Conservation (phyloP, 2,329 filamentous ascomycete genomes). For the Xylariaceae sp. region DNA sequence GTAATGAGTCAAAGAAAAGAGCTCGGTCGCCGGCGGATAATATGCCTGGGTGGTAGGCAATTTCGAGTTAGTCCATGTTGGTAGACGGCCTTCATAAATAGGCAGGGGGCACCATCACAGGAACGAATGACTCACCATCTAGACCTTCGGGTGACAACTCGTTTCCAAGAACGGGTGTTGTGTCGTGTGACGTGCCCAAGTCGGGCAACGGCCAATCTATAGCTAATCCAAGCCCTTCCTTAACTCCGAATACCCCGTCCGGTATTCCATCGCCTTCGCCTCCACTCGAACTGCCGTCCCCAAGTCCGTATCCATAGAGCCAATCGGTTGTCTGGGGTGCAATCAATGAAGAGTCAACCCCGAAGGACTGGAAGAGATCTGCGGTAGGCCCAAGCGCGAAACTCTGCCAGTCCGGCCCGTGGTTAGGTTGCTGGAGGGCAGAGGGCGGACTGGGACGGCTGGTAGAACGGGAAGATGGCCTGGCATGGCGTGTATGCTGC, state of each 20-base stretch:
- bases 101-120: background rate
- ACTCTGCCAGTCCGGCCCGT: constrained; percentile 24
- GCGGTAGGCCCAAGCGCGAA: constrained; percentile 26
- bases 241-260: background rate
- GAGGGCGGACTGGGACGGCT: constrained; percentile 22
- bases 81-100: background rate
- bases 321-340: constrained; percentile 25
- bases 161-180: constrained; percentile 25
- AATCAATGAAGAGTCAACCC: constrained; percentile 18
- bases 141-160: constrained; percentile 23
- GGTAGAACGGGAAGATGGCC: constrained; percentile 21
- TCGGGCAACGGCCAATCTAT: constrained; percentile 29
- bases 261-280: constrained; percentile 12
- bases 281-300: constrained; percentile 16
- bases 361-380: constrained; percentile 31
- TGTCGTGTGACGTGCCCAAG: constrained; percentile 23
- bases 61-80: constrained; percentile 11
- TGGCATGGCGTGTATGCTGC: constrained; percentile 20
- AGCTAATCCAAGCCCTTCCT: constrained; percentile 4
- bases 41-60: constrained; percentile 18
- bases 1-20: constrained; percentile 25
- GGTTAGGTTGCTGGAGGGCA: constrained; percentile 24
- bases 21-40: constrained; percentile 24
- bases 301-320: constrained; percentile 25
- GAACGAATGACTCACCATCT: constrained; percentile 25